phyloP scores from a whole-genome alignment of 176 grass and related monocot genomes.

The Rhynchospora pubera region DNA sequence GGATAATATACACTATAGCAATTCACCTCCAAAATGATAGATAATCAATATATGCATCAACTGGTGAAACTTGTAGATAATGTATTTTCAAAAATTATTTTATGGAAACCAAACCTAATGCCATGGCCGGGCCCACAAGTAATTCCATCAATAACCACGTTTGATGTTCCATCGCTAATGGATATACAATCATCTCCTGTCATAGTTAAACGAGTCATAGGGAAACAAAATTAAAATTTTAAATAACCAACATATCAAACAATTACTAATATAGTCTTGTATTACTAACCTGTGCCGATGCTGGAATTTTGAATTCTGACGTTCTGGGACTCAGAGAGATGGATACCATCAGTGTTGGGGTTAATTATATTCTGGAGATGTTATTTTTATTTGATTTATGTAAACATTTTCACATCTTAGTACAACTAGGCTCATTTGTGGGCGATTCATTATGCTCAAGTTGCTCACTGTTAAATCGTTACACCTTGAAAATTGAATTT shows the following conservation, averaged over 20 bases:
- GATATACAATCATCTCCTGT: constrained; percentile 43
- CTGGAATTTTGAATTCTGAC: constrained; percentile 13
- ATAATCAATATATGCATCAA: neutral
- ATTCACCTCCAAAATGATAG: neutral
- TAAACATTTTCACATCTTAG: neutral
- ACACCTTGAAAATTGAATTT: constrained; percentile 6
- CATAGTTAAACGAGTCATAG: neutral
- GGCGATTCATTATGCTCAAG: constrained; percentile 22
- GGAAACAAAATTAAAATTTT: neutral
- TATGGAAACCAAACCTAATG: constrained; percentile 20
- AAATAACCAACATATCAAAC: neutral
- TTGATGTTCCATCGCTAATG: constrained; percentile 9
- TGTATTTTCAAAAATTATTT: neutral
- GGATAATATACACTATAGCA: neutral
- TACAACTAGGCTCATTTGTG: constrained; percentile 21
- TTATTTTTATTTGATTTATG: constrained; percentile 18
- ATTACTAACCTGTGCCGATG: constrained; percentile 36
- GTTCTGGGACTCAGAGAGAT: constrained; percentile 16
- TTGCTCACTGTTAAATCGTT: constrained; percentile 16
- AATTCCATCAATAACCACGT: constrained; percentile 7
- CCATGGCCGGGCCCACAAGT: constrained; percentile 36
- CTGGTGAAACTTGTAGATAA: neutral
- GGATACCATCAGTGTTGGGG: constrained; percentile 40
- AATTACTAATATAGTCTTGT: neutral
- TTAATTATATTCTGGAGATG: constrained; percentile 18